phyloP scores from a whole-genome alignment of 805 yeast species.

The Barnettozyma pratensis region DNA sequence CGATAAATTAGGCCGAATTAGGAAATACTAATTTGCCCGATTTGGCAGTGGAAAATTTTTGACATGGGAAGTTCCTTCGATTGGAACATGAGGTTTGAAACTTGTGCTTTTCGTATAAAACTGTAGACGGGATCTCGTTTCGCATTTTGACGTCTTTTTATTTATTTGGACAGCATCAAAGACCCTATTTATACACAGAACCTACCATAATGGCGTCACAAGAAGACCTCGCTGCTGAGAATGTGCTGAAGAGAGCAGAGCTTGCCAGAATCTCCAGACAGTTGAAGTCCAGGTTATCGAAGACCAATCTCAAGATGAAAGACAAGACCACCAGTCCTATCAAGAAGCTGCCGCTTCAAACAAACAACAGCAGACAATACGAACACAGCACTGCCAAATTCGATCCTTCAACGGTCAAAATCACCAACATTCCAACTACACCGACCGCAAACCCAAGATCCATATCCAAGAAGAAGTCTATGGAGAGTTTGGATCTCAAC shows the following conservation, averaged over 20 bases:
- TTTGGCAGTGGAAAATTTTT: neutral
- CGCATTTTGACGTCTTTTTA: neutral
- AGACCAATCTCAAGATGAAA: conserved; percentile 32
- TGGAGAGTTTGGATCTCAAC: conserved; percentile 19
- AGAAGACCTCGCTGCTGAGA: conserved; percentile 39
- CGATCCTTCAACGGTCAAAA: neutral
- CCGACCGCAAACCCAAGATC: neutral
- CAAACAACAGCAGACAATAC: neutral
- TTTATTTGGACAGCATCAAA: too few species aligned
- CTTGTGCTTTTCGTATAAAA: neutral
- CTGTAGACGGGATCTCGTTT: neutral
- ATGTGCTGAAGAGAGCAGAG: conserved; percentile 40
- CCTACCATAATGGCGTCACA: conserved; percentile 10
- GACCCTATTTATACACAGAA: too few species aligned
- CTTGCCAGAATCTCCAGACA: conserved; percentile 41
- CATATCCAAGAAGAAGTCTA: conserved; percentile 15
- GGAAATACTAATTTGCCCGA: neutral
- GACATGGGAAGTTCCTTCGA: neutral
- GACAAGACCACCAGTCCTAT: conserved; percentile 7
- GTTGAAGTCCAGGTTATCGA: conserved; percentile 35
- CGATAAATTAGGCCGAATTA: conserved; percentile 1
- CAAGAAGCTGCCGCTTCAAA: conserved; percentile 1
- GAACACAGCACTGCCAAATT: neutral
- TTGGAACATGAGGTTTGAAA: neutral
- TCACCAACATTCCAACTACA: neutral